phyloP scores from a whole-genome alignment of 1,139 yeast genomes.

The Protomyces gravidus region DNA sequence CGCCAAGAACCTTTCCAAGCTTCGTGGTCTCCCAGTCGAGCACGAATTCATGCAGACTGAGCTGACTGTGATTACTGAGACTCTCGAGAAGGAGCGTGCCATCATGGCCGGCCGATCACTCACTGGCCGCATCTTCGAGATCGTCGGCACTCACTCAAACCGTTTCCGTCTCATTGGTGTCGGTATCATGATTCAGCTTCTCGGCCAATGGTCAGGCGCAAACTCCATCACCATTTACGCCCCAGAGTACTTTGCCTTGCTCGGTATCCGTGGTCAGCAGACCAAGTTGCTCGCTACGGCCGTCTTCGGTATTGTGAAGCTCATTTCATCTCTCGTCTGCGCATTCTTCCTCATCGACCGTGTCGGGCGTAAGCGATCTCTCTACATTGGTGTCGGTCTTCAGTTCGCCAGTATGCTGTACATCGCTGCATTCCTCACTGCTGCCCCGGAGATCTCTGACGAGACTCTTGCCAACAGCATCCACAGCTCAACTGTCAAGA shows the following conservation, averaged over 20 bases:
- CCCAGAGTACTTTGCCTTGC: slow-evolving; percentile 51
- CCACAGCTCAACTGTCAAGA: slow-evolving; percentile 7
- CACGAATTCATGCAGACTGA: slow-evolving; percentile 38
- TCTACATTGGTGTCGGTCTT: slow-evolving; percentile 45
- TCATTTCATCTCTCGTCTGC: slow-evolving; percentile 43
- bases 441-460: slow-evolving; percentile 42
- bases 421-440: slow-evolving; percentile 48
- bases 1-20: slow-evolving; percentile 43
- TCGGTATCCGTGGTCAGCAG: slow-evolving; percentile 46
- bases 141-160: slow-evolving; percentile 40
- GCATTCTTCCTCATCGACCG: slow-evolving; percentile 49
- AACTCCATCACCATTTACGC: slow-evolving; percentile 48
- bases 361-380: slow-evolving; percentile 50
- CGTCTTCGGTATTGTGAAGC: slow-evolving; percentile 51
- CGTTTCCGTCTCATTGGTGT: slow-evolving; percentile 48
- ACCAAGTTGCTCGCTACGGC: slow-evolving; percentile 52
- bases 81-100: slow-evolving; percentile 23
- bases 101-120: slow-evolving; percentile 34
- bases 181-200: slow-evolving; percentile 48
- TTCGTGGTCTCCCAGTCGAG: slow-evolving; percentile 51
- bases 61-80: slow-evolving; percentile 36
- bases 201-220: slow-evolving; percentile 63
- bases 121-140: slow-evolving; percentile 9
- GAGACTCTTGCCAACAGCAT: slow-evolving; percentile 1
- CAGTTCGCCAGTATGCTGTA: slow-evolving; percentile 41